Percentiles rank a stretch among this genome's conserved stretches.
phyloP scores from a whole-genome alignment of 441 rosid species.

The Corymbia citriodora region DNA sequence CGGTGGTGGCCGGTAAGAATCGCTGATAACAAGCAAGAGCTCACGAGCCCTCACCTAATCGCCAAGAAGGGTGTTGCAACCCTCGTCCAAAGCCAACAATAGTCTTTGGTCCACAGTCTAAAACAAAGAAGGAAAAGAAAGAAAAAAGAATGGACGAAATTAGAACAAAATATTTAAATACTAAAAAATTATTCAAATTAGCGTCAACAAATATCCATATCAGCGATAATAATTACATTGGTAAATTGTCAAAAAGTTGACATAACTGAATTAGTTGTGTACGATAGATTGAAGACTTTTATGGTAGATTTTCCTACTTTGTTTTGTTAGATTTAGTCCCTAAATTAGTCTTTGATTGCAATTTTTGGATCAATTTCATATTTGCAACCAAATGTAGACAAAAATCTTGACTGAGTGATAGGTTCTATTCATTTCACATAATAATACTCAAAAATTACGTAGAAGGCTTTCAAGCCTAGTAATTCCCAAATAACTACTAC shows the following conservation, averaged over 20 bases:
- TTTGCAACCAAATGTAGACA: background rate
- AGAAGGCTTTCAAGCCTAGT: background rate
- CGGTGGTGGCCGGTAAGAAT: fast-evolving
- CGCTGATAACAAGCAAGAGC: fast-evolving
- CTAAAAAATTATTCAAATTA: background rate
- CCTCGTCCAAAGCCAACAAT: background rate
- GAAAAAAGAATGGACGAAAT: fast-evolving
- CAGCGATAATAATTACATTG: fast-evolving
- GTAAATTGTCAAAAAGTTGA: background rate
- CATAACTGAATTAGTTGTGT: fast-evolving
- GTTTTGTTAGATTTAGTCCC: background rate
- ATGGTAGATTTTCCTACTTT: background rate
- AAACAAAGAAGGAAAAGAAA: no score
- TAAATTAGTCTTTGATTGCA: background rate
- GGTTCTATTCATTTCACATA: background rate
- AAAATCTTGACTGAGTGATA: background rate
- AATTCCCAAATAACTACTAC: no score
- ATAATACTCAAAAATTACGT: no score
- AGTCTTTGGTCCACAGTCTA: background rate
- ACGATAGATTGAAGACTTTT: background rate
- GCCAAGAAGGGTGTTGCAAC: background rate
- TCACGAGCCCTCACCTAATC: background rate
- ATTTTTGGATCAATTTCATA: background rate
- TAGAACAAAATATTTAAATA: no score
- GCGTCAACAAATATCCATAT: fast-evolving